Conservation (phyloP, 768 basidiomycete genomes). For the Phaeolepiota aurea region DNA sequence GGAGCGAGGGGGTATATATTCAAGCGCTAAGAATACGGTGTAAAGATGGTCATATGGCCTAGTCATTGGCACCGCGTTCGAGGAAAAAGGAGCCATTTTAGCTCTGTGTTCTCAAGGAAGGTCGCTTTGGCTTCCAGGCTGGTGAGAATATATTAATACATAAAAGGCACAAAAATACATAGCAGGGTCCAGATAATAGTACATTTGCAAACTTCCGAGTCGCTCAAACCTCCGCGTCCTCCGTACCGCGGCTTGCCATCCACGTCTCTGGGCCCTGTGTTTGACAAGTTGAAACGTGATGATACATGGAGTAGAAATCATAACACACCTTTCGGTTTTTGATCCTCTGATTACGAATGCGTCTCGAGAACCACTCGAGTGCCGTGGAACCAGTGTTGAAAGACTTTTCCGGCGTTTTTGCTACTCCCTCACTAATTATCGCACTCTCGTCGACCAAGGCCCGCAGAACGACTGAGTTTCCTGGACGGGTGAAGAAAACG, state of each 20-base stretch:
- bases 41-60: too few relatives aligned
- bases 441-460: slow-evolving; percentile 44
- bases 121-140: not conserved
- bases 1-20: too few relatives aligned
- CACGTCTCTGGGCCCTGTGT: not conserved
- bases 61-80: too few relatives aligned
- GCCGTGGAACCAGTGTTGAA: not conserved
- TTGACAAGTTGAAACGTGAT: not conserved
- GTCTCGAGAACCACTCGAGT: not conserved
- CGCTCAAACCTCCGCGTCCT: not conserved
- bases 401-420: slow-evolving; percentile 12
- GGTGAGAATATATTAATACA: not conserved
- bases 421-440: slow-evolving; percentile 35
- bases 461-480: slow-evolving; percentile 39
- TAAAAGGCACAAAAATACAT: not conserved
- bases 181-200: not conserved
- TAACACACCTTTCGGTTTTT: not conserved
- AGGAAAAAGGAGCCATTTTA: too few relatives aligned
- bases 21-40: too few relatives aligned
- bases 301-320: not conserved
- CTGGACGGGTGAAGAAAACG: slow-evolving; percentile 61
- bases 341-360: not conserved
- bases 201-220: not conserved
- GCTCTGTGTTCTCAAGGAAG: too few relatives aligned
- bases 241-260: slow-evolving; percentile 1